These are phyloP conservation scores for Pontederia paniculata DNA, from an alignment of 176 grass and related monocot species.

Conservation along the genomic window DNA sequence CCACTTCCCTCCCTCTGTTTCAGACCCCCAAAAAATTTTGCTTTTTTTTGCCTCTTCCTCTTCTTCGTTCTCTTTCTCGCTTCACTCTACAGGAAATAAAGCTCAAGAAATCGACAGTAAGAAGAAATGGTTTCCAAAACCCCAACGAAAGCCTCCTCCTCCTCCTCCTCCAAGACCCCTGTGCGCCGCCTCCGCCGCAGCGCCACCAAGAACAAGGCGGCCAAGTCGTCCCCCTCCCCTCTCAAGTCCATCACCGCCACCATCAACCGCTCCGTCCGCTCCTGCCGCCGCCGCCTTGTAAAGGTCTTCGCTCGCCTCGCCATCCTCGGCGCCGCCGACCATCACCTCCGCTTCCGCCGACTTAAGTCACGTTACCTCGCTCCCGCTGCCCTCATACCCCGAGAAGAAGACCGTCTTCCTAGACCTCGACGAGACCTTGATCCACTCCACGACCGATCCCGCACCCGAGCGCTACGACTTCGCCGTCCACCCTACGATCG, in stretches of 20 bases:
- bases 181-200: slow-evolving; percentile 15
- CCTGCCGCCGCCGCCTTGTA: slow-evolving; percentile 68
- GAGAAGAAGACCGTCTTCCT: slow-evolving; percentile 64
- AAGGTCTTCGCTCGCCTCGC: slow-evolving; percentile 67
- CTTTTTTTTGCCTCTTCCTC: too few relatives aligned
- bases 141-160: slow-evolving; percentile 34
- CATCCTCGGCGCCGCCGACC: slow-evolving; percentile 26
- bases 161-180: slow-evolving; percentile 21
- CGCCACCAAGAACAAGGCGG: slow-evolving; percentile 10
- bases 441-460: slow-evolving; percentile 68
- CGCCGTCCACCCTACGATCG: slow-evolving; percentile 60
- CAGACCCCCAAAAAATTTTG: too few relatives aligned
- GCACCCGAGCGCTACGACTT: slow-evolving; percentile 52
- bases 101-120: background rate
- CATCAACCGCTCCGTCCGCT: slow-evolving; percentile 45
- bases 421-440: slow-evolving; percentile 87
- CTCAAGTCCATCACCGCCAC: slow-evolving; percentile 33
- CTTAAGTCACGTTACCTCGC: slow-evolving; percentile 29
- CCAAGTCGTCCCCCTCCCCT: slow-evolving; percentile 23
- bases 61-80: too few relatives aligned
- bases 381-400: slow-evolving; percentile 35
- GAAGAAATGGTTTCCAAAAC: slow-evolving; percentile 69
- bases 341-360: slow-evolving; percentile 40
- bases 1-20: too few relatives aligned
- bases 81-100: background rate